Evolutionary conservation across 768 basidiomycete species (phyloP).

Genomic region (Tylopilus sp.): DNA sequence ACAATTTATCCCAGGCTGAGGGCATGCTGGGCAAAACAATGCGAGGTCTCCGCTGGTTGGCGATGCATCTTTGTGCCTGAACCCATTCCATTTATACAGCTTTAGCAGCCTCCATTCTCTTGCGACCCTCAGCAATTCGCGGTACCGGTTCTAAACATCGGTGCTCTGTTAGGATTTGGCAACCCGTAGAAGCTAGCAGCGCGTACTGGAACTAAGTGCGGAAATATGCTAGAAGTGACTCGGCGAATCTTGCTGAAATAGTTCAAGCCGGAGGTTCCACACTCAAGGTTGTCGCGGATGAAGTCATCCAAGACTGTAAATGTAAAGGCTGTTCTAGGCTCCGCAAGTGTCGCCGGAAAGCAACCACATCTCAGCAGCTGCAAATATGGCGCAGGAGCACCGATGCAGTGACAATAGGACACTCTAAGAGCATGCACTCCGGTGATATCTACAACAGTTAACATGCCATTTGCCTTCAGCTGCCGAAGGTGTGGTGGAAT

Average conservation of each 20-base stretch:
- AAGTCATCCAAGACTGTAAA: constrained; percentile 22
- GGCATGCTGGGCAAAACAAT: too few relatives aligned
- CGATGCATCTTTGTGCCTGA: too few relatives aligned
- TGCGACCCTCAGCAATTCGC: too few relatives aligned
- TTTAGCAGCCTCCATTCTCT: too few relatives aligned
- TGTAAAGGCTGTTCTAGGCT: background rate
- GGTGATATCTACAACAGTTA: background rate
- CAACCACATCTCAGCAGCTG: background rate
- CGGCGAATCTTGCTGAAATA: constrained; percentile 1
- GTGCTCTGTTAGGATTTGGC: constrained; percentile 1
- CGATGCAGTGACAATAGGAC: background rate
- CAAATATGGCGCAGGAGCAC: background rate
- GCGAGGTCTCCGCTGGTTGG: too few relatives aligned
- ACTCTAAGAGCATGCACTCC: background rate
- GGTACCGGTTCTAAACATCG: background rate
- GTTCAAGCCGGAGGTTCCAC: constrained; percentile 1
- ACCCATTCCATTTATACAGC: too few relatives aligned
- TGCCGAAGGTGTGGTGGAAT: background rate
- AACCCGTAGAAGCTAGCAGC: too few relatives aligned
- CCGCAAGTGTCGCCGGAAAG: background rate
- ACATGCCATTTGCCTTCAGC: background rate
- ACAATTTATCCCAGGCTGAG: too few relatives aligned
- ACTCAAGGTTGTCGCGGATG: constrained; percentile 17
- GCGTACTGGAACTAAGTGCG: too few relatives aligned
- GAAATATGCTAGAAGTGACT: too few relatives aligned